Percentiles rank a stretch among this genome's conserved stretches.
Evolutionary conservation across 345 rosid species (phyloP).

Genomic region (Gossypium rotundifolium): DNA sequence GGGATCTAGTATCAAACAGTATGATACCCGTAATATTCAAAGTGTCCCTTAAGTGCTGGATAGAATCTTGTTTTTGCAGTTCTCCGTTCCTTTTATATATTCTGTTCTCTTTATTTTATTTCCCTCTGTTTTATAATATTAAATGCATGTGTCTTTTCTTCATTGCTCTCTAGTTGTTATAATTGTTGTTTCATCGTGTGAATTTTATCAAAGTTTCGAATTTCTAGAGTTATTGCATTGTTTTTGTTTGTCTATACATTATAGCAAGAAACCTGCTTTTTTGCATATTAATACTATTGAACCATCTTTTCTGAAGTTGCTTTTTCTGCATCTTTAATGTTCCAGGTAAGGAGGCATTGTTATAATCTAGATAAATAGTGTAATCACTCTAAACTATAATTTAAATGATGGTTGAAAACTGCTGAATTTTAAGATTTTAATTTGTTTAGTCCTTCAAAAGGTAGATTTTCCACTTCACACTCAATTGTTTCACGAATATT

Average conservation of each 20-base stretch:
- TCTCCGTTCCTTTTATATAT: neutral
- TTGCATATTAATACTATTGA: neutral
- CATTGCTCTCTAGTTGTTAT: neutral
- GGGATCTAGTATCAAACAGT: neutral
- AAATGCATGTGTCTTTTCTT: neutral
- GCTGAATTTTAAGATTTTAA: neutral
- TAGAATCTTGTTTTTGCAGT: neutral
- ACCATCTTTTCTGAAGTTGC: neutral
- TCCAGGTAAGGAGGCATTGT: neutral
- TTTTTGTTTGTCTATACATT: neutral
- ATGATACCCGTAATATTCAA: neutral
- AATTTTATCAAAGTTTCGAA: neutral
- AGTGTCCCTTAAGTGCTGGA: neutral
- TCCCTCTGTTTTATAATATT: neutral
- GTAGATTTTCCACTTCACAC: neutral
- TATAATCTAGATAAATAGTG: neutral
- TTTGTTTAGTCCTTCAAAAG: neutral
- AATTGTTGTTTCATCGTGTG: neutral
- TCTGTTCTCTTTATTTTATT: neutral
- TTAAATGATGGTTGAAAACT: neutral
- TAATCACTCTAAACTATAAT: conserved; percentile 2
- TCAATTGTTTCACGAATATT: neutral
- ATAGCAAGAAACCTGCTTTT: neutral
- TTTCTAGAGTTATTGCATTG: neutral
- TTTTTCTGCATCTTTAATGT: neutral